Base-by-base conservation (phyloP, 176 grass and related monocot genomes). In the Cocos nucifera region DNA sequence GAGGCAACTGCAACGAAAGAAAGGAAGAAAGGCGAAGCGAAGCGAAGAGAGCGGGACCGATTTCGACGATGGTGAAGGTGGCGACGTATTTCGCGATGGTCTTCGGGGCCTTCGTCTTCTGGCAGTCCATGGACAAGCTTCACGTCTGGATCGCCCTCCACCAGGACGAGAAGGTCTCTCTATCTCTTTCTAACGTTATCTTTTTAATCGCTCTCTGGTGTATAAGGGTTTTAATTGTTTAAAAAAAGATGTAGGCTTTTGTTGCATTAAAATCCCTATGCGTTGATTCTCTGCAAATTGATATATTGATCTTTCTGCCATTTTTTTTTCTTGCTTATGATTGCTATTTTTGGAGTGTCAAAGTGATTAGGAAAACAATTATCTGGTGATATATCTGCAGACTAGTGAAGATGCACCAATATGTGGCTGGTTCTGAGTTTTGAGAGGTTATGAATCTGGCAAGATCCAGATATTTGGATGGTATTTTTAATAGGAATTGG, bases 81-180 rank as follows among this genome's bases (percentile, higher is more conserved):
- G 91, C 83, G 59, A 85, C 86, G 62, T 96, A 69, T 87, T 96
- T 96, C 80, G 87, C 50, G 35, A 87, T 90, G 91, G 73, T 75
- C 75, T 85, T 96, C 73, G 86, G 86, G 15, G 91, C 91, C 54
- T 96, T 90, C 78, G 78, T 90, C 83, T 96, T 90, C 80, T 88
- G 86, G 92, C 80, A 90, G 56, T 90, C 92, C 53, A 96, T 96
- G 91, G 87, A 88, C 49, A 96, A 70, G 48, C 59, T 85, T 62
- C 92, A 90, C 56, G 80, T 96, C 62, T 96, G 83, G 92, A 87
- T 88, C 73, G 86, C 92, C 49, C 87, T 96, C 67, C 92, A 87
- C 78, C 83, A 96, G 73, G 92, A 96, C 69, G 87, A 96, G 65
- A 96, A 90, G 92, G 86, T 96, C 18, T 54, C 5, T 75, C 57